These are phyloP conservation scores for Setomelanomma holmii DNA, from an alignment of 2,329 filamentous ascomycete genomes.

Conservation along the genomic window DNA sequence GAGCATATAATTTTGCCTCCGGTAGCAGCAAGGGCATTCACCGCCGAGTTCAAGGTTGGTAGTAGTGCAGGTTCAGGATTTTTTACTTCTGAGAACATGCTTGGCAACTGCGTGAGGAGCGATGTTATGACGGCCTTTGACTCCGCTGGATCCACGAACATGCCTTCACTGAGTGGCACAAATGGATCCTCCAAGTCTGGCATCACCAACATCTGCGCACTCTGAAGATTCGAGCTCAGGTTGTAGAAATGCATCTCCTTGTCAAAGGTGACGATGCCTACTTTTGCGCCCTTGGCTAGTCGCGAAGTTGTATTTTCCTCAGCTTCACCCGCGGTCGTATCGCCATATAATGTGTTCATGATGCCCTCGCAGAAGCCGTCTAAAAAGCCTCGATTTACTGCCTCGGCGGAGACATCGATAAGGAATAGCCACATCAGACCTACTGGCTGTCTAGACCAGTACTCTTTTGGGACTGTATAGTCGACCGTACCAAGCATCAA, in stretches of 20 bases:
- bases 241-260: slow-evolving; percentile 99
- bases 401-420: slow-evolving; percentile 91
- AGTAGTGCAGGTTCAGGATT: slow-evolving; percentile 90
- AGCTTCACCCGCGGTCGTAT: slow-evolving; percentile 54
- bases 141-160: slow-evolving; percentile 94
- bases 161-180: slow-evolving; percentile 84
- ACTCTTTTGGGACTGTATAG: slow-evolving; percentile 96
- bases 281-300: slow-evolving; percentile 80
- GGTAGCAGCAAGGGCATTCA: slow-evolving; percentile 83
- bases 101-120: slow-evolving; percentile 83
- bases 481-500: slow-evolving; percentile 92
- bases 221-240: slow-evolving; percentile 77
- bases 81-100: slow-evolving; percentile 86
- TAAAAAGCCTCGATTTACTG: slow-evolving; percentile 87
- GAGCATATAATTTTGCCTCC: slow-evolving; percentile 94
- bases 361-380: slow-evolving; percentile 92
- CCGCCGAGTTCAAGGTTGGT: slow-evolving; percentile 80
- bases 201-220: slow-evolving; percentile 99
- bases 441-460: slow-evolving; percentile 94
- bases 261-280: slow-evolving; percentile 96
- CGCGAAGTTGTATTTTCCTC: slow-evolving; percentile 60
- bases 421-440: slow-evolving; percentile 88
- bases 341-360: slow-evolving; percentile 80
- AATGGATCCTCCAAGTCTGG: slow-evolving; percentile 97
- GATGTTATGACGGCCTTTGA: slow-evolving; percentile 85